Conservation (phyloP, 768 basidiomycete species). For the Russula virescens region DNA sequence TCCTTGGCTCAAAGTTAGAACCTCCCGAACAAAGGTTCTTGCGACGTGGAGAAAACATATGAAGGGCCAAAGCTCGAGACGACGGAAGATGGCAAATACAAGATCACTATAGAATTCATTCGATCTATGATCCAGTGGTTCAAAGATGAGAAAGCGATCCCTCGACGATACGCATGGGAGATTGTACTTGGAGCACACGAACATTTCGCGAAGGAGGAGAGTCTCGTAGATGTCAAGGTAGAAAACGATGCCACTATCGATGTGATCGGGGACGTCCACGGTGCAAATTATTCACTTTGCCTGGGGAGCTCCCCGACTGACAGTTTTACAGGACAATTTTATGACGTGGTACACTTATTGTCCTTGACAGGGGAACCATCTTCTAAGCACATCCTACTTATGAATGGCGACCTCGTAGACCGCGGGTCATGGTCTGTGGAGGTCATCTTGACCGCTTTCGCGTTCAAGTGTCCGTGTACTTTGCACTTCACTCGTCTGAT, state of each 20-base stretch:
- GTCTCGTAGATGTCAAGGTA: constrained; percentile 70
- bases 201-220: constrained; percentile 70
- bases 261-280: constrained; percentile 95
- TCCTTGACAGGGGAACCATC: constrained; percentile 81
- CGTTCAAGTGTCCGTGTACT: constrained; percentile 77
- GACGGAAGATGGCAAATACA: constrained; percentile 58
- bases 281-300: constrained; percentile 34
- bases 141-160: constrained; percentile 88
- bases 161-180: constrained; percentile 91
- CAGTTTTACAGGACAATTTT: constrained; percentile 72
- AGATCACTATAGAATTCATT: constrained; percentile 74
- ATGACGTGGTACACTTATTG: constrained; percentile 84
- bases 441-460: constrained; percentile 88
- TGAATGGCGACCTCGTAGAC: constrained; percentile 97
- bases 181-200: constrained; percentile 84
- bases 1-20: background rate
- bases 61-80: constrained; percentile 65
- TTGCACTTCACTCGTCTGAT: background rate
- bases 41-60: constrained; percentile 70
- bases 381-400: constrained; percentile 78
- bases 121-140: constrained; percentile 86
- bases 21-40: constrained; percentile 48
- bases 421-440: constrained; percentile 95
- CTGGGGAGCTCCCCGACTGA: constrained; percentile 9
- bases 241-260: constrained; percentile 78